Base-by-base conservation (phyloP, 208 protist species). In the Leishmania mexicana region DNA sequence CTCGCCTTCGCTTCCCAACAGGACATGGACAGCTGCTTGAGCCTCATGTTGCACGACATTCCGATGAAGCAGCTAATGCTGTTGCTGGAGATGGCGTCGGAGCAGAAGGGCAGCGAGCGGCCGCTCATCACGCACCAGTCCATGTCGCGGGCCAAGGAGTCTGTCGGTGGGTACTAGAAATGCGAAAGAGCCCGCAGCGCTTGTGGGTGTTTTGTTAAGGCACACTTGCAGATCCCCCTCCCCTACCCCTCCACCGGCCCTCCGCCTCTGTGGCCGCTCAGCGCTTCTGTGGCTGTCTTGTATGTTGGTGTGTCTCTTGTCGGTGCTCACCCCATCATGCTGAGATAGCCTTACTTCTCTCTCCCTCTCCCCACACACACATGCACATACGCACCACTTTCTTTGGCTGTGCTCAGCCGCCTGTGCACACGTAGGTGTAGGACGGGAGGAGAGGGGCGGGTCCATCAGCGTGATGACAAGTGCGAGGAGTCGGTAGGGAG, bases 11-110 rank as follows among this genome's bases (percentile, higher is more conserved):
- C 88, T 54, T 81, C 83, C 28, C 67, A 75, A 75, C 79, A 75
- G 53, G 88, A 91, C 77, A 51, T 78, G 60, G 35, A 84, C 40
- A 67, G 85, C 40, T 89, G 85, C 70, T 21, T 90, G 38, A 75
- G 79, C 28, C 70, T 89, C 54, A 79, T 93, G 49, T 83, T 82
- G 40, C 65, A 62, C 11, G 68, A 83, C 58, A 76, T 97, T 60
- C 91, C 92, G 13, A 96, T 97, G 78, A 96, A 96, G 84, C 92
- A 96, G 85, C 81, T 96, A 1, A 81, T 97, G 80, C 87, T 97
- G 67, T 67, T 96, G 28, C 78, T 97, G 35, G 94, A 97, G 84
- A 96, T 96, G 92, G 86, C 91, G 2, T 93, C 90, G 28, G 90
- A 95, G 77, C 75, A 85, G 68, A 78, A 81, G 13, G 70, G 54